These are phyloP conservation scores for Salix dunnii DNA, from an alignment of 345 rosid genomes.

Conservation along the genomic window DNA sequence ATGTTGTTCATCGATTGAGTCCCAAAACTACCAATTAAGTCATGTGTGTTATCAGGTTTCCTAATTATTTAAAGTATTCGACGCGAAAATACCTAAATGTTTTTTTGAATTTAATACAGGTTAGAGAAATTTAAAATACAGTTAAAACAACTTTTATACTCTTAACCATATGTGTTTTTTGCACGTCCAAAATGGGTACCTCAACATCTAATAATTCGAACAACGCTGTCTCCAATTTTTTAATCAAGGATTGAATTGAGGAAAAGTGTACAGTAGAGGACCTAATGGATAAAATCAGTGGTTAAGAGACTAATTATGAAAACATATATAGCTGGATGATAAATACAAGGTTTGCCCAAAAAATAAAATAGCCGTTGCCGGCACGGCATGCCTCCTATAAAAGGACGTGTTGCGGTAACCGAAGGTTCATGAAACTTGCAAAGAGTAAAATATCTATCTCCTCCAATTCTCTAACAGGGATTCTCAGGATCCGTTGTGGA, in stretches of 20 bases:
- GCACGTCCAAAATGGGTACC: too few species aligned
- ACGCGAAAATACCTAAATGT: background rate
- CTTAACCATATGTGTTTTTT: too few species aligned
- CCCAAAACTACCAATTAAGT: background rate
- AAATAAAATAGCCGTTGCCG: constrained; percentile 46
- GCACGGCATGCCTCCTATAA: constrained; percentile 39
- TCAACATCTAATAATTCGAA: background rate
- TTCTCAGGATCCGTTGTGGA: background rate
- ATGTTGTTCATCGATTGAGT: background rate
- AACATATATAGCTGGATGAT: background rate
- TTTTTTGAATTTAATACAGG: too few species aligned
- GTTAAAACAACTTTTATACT: too few species aligned
- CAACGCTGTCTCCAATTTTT: background rate
- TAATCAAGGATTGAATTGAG: background rate
- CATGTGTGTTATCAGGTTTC: background rate
- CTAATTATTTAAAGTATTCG: background rate
- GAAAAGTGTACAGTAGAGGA: background rate
- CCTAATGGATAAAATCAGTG: background rate
- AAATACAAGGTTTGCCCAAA: background rate
- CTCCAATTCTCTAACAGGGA: background rate
- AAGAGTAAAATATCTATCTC: background rate
- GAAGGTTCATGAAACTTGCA: background rate
- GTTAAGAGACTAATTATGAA: background rate
- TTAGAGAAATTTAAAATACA: too few species aligned
- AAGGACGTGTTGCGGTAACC: constrained; percentile 8